phyloP scores from a whole-genome alignment of 371 early-diverging fungal species.

The Parasitella parasitica region DNA sequence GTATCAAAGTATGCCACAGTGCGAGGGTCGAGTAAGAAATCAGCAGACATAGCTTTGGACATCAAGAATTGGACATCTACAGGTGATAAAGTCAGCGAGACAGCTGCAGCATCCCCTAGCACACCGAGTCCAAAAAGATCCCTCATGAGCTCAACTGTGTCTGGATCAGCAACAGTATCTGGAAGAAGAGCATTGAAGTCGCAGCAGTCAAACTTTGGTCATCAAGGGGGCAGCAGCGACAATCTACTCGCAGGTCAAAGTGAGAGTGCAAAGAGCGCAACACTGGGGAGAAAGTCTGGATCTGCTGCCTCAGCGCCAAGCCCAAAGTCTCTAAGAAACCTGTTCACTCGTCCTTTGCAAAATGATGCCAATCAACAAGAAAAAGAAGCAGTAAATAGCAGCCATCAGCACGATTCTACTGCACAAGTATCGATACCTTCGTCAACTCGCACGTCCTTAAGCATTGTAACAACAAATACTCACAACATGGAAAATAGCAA shows the following conservation, averaged over 20 bases:
- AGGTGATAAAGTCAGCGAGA: not conserved
- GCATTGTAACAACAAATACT: not conserved
- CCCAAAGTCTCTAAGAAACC: slow-evolving; percentile 1
- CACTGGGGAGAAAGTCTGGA: slow-evolving; percentile 2
- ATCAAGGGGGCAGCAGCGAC: not conserved
- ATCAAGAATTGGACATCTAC: slow-evolving; percentile 1
- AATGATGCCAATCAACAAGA: not conserved
- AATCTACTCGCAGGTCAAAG: not conserved
- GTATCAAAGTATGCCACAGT: slow-evolving; percentile 17
- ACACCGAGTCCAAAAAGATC: slow-evolving; percentile 11
- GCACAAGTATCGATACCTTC: not conserved
- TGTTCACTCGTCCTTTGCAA: slow-evolving; percentile 1
- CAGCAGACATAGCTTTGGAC: not conserved
- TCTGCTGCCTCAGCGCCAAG: not conserved
- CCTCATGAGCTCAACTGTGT: slow-evolving; percentile 10
- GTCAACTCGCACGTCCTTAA: not conserved
- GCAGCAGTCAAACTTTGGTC: not conserved
- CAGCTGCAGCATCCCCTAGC: not conserved
- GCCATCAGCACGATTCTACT: not conserved
- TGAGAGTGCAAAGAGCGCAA: not conserved
- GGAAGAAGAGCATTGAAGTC: not conserved
- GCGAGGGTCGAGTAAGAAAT: not conserved
- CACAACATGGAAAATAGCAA: not conserved
- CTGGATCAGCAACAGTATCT: slow-evolving; percentile 20
- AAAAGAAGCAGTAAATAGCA: not conserved